Evolutionary conservation across 306 rosid species (phyloP).

Genomic region (Canavalia gladiata): DNA sequence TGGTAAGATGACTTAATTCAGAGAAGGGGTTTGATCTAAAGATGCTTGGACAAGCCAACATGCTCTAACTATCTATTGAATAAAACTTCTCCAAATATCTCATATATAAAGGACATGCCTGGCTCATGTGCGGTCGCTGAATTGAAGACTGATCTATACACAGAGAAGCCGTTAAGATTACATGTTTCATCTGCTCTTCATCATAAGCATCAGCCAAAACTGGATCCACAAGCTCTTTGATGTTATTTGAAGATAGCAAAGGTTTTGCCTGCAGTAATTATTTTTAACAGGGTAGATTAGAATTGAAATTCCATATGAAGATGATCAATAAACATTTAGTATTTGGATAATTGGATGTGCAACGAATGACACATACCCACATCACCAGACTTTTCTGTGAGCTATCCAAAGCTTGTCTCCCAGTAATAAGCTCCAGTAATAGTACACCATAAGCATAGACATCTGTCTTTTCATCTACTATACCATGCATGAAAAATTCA

Average conservation of each 20-base stretch:
- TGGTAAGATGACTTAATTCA: neutral
- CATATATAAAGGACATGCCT: conserved; percentile 61
- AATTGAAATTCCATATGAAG: conserved; percentile 32
- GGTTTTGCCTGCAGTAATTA: conserved; percentile 82
- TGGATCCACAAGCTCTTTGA: conserved; percentile 79
- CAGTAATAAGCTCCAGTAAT: conserved; percentile 88
- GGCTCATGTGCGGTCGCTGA: conserved; percentile 82
- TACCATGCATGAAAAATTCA: conserved; percentile 98
- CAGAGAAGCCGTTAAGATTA: conserved; percentile 66
- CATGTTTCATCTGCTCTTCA: conserved; percentile 68
- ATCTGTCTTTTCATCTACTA: conserved; percentile 97
- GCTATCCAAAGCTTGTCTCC: conserved; percentile 89
- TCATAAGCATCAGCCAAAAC: conserved; percentile 63
- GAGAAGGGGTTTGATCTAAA: neutral
- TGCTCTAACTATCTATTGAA: conserved; percentile 14
- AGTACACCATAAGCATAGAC: conserved; percentile 94
- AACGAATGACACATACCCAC: conserved; percentile 83
- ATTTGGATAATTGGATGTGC: neutral
- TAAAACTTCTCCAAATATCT: neutral
- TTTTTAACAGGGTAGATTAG: conserved; percentile 18
- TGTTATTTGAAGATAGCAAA: conserved; percentile 55
- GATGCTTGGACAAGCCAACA: conserved; percentile 4
- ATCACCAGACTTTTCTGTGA: conserved; percentile 91
- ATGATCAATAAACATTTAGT: conserved; percentile 1
- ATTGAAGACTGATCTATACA: conserved; percentile 80